Evolutionary conservation across 495 filamentous ascomycete species (phyloP).

Genomic region (Tetracladium setigerum): DNA sequence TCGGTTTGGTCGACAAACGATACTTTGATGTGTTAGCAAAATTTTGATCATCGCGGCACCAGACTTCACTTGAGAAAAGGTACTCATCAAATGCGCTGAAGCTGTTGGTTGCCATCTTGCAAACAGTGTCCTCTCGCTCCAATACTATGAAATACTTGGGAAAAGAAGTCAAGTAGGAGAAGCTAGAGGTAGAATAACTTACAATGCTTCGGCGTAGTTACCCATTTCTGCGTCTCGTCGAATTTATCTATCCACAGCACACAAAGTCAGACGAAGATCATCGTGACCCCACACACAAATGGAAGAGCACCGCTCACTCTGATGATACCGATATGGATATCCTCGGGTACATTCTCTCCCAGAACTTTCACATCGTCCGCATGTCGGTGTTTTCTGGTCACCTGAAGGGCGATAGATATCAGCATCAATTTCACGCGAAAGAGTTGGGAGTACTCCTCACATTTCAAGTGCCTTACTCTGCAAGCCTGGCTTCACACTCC

Average conservation of each 20-base stretch:
- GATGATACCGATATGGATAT: conserved; percentile 12
- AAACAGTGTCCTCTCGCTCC: background rate
- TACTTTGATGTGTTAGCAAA: conserved; percentile 6
- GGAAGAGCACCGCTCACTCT: background rate
- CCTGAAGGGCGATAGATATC: conserved; percentile 2
- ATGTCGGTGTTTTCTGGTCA: conserved; percentile 14
- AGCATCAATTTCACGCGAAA: background rate
- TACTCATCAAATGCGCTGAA: no score
- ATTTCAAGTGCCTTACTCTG: conserved; percentile 15
- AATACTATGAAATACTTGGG: background rate
- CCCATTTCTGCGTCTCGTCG: conserved; percentile 13
- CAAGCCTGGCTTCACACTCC: conserved; percentile 11
- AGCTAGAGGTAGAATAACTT: background rate
- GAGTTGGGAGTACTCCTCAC: background rate
- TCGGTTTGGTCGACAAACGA: conserved; percentile 19
- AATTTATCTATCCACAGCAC: conserved; percentile 7
- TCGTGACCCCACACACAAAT: background rate
- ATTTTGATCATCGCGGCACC: background rate
- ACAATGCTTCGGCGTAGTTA: conserved; percentile 14
- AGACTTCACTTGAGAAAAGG: no score
- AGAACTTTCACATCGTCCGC: conserved; percentile 13
- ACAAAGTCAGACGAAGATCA: background rate
- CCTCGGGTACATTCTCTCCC: conserved; percentile 12
- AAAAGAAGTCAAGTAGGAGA: background rate
- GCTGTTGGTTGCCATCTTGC: no score